Evolutionary conservation across 352 stramenopile species (phyloP).

Genomic region (Phytophthora aleatoria): DNA sequence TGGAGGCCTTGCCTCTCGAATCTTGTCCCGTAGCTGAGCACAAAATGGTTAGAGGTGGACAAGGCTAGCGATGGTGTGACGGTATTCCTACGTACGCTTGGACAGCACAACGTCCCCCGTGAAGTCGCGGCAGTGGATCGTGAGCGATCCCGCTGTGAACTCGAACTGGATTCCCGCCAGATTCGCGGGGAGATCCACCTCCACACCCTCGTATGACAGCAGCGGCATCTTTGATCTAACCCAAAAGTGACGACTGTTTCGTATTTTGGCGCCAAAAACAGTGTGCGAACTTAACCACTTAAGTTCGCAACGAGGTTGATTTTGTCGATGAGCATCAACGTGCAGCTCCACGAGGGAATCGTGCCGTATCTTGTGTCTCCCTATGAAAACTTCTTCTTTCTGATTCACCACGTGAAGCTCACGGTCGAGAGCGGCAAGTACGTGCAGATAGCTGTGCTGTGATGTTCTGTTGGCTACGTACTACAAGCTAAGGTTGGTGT

Average conservation of each 20-base stretch:
- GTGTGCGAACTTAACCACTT: slow-evolving; percentile 3
- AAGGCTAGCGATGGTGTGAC: background rate
- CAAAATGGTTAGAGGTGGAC: background rate
- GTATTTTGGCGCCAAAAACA: slow-evolving; percentile 7
- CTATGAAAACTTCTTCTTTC: slow-evolving; percentile 82
- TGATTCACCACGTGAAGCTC: slow-evolving; percentile 73
- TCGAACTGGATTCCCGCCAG: slow-evolving; percentile 70
- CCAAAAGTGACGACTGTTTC: background rate
- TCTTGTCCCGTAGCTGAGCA: slow-evolving; percentile 12
- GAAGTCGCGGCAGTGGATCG: slow-evolving; percentile 78
- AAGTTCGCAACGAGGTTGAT: slow-evolving; percentile 1
- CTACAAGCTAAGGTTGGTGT: background rate
- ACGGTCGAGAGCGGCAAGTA: slow-evolving; percentile 83
- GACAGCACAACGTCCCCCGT: slow-evolving; percentile 70
- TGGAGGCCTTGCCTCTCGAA: slow-evolving; percentile 6
- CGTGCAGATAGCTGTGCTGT: slow-evolving; percentile 7
- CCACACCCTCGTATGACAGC: slow-evolving; percentile 77
- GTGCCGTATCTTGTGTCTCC: slow-evolving; percentile 81
- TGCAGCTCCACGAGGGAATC: slow-evolving; percentile 59
- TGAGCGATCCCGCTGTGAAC: slow-evolving; percentile 59
- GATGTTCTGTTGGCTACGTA: background rate
- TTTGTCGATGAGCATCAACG: slow-evolving; percentile 76
- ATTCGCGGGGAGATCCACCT: slow-evolving; percentile 69
- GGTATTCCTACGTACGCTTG: slow-evolving; percentile 40
- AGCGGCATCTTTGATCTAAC: slow-evolving; percentile 53